A percentile compares a stretch with the other conserved stretches of the same genome.
Evolutionary conservation across 2,329 filamentous ascomycete genomes (phyloP).

Genomic region (Aspergillus niger): DNA sequence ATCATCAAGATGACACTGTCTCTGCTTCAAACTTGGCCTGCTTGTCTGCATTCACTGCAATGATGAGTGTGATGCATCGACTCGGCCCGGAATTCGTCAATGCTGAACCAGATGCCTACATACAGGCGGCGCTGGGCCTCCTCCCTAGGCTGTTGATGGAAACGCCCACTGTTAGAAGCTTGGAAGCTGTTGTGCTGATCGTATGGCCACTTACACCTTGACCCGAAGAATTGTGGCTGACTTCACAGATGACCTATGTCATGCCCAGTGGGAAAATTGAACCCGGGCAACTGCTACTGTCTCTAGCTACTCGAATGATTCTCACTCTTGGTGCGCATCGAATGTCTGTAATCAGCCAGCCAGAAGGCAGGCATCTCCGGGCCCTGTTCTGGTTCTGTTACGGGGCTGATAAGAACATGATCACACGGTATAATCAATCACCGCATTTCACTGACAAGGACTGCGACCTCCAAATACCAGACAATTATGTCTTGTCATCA

Average conservation of each 20-base stretch:
- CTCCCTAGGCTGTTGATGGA: constrained; percentile 27
- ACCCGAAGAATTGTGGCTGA: neutral
- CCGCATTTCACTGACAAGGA: constrained; percentile 26
- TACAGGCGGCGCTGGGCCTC: constrained; percentile 23
- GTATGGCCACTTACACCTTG: constrained; percentile 13
- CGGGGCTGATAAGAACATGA: constrained; percentile 26
- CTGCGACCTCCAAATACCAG: constrained; percentile 27
- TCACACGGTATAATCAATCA: constrained; percentile 23
- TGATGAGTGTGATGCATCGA: constrained; percentile 27
- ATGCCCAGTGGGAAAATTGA: constrained; percentile 26
- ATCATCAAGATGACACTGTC: constrained; percentile 11
- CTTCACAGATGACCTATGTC: constrained; percentile 20
- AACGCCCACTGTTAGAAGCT: constrained; percentile 16
- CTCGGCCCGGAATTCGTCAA: constrained; percentile 23
- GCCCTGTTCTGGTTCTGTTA: constrained; percentile 30
- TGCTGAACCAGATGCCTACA: constrained; percentile 26
- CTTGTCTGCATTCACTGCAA: constrained; percentile 27
- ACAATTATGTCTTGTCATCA: constrained; percentile 20
- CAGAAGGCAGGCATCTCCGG: constrained; percentile 22
- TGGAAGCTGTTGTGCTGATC: constrained; percentile 25
- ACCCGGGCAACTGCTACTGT: constrained; percentile 21
- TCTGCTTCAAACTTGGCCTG: constrained; percentile 21
- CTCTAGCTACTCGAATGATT: constrained; percentile 25
- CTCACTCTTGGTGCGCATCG: constrained; percentile 24
- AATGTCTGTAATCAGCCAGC: constrained; percentile 1